These are phyloP conservation scores for Ensete glaucum DNA, from an alignment of 176 grass and related monocot species.

Conservation along the genomic window DNA sequence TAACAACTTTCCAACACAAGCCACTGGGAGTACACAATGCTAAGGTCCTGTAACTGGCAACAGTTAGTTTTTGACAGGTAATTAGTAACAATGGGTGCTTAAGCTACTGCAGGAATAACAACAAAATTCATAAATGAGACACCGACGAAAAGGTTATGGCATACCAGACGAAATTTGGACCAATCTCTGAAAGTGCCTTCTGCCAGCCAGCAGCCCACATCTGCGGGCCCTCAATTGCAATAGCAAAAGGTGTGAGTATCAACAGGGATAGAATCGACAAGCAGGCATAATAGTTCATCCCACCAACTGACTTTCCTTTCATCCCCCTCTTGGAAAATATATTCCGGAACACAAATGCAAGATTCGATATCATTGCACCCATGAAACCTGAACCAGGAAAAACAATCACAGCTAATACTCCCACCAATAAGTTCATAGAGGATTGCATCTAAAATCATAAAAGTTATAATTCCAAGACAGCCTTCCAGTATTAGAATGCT, in stretches of 20 bases:
- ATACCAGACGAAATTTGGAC: neutral
- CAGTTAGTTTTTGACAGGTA: neutral
- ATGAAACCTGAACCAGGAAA: neutral
- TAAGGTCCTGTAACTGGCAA: neutral
- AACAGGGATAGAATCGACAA: neutral
- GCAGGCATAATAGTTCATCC: neutral
- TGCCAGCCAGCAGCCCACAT: slow-evolving; percentile 8
- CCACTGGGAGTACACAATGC: neutral
- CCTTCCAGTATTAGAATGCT: neutral
- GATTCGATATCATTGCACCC: neutral
- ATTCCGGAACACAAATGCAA: neutral
- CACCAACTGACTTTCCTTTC: neutral
- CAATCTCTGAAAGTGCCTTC: slow-evolving; percentile 5
- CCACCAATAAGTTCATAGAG: neutral
- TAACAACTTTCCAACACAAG: too few relatives aligned
- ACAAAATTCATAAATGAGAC: neutral
- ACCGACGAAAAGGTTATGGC: neutral
- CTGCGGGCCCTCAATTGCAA: slow-evolving; percentile 5
- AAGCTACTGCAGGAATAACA: neutral
- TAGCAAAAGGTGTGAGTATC: slow-evolving; percentile 4
- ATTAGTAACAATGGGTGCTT: neutral
- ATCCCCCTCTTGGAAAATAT: neutral
- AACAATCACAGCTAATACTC: neutral
- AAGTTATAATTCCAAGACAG: neutral
- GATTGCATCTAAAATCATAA: neutral